Conservation (phyloP, 2,329 filamentous ascomycete species). For the Alternaria arborescens region DNA sequence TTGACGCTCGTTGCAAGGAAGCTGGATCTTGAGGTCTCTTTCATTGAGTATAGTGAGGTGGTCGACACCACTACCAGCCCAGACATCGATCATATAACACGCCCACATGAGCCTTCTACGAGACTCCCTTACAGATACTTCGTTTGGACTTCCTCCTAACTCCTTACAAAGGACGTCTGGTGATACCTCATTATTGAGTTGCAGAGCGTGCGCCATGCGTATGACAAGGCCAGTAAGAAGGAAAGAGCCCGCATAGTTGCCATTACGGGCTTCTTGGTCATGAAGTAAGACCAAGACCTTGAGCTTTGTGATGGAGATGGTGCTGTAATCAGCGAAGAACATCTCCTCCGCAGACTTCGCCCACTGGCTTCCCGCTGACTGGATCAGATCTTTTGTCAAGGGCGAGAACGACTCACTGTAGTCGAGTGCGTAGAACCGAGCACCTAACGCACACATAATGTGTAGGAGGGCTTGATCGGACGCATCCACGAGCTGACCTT, state of each 20-base stretch:
- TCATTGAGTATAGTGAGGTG: constrained; percentile 46
- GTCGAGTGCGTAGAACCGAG: constrained; percentile 42
- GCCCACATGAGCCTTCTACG: constrained; percentile 47
- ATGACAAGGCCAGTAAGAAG: constrained; percentile 44
- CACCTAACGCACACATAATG: constrained; percentile 45
- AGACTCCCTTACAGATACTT: constrained; percentile 41
- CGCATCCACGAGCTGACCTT: constrained; percentile 38
- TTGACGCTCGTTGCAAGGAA: constrained; percentile 46
- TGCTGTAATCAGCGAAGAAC: constrained; percentile 47
- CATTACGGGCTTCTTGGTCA: constrained; percentile 43
- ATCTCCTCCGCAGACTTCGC: constrained; percentile 44
- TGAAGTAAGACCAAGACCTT: constrained; percentile 44
- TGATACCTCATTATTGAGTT: constrained; percentile 43
- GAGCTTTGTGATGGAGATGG: constrained; percentile 42
- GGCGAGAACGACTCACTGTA: constrained; percentile 40
- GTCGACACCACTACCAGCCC: constrained; percentile 46
- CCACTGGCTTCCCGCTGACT: constrained; percentile 45
- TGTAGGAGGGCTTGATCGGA: constrained; percentile 43
- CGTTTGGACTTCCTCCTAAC: constrained; percentile 36
- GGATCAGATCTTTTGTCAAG: constrained; percentile 40
- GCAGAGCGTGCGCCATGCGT: constrained; percentile 45
- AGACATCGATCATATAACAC: constrained; percentile 48
- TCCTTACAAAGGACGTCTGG: constrained; percentile 40
- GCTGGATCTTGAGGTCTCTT: constrained; percentile 44
- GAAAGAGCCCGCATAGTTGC: constrained; percentile 45